Conservation (phyloP, 2,329 filamentous ascomycete species). For the Trichoderma endophyticum region DNA sequence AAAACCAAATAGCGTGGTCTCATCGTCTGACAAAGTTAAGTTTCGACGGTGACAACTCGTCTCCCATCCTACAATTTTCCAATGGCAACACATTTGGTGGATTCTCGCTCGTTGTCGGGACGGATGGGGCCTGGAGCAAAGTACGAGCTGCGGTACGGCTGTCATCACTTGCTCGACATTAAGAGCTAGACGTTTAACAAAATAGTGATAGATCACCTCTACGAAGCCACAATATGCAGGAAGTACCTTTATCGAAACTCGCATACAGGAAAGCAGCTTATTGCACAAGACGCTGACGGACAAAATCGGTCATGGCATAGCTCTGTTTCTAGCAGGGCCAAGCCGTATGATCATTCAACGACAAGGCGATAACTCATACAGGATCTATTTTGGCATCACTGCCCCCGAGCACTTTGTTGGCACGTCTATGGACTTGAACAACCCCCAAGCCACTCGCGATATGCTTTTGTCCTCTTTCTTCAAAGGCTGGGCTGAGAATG, state of each 20-base stretch:
- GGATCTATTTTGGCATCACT: constrained; percentile 7
- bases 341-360: constrained; percentile 9
- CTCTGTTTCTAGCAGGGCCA: constrained; percentile 3
- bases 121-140: constrained; percentile 2
- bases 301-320: constrained; percentile 3
- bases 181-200: not conserved
- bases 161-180: not conserved
- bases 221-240: not conserved
- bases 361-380: constrained; percentile 3
- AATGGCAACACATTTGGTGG: not conserved
- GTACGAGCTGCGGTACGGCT: constrained; percentile 2
- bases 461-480: not conserved
- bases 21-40: constrained; percentile 2
- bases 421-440: constrained; percentile 1
- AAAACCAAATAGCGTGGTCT: not conserved
- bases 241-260: not conserved
- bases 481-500: not conserved
- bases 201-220: not conserved
- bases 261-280: not conserved
- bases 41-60: not conserved
- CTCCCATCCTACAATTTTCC: not conserved
- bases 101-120: not conserved
- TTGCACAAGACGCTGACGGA: not conserved
- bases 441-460: not conserved
- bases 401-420: constrained; percentile 2